Evolutionary conservation across 352 stramenopile species (phyloP).

Genomic region (Lagenidium giganteum): DNA sequence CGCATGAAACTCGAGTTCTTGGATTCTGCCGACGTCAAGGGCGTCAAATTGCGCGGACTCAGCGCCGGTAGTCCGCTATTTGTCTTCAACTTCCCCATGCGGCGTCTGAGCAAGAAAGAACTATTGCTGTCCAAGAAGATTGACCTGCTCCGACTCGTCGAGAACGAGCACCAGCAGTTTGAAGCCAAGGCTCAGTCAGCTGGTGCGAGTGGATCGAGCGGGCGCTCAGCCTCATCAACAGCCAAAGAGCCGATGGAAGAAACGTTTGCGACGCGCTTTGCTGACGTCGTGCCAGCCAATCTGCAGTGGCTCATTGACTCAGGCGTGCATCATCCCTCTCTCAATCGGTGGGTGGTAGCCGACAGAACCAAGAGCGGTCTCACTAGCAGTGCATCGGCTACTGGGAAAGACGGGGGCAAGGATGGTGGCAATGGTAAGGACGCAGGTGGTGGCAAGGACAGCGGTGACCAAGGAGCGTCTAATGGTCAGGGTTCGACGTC

Average conservation of each 20-base stretch:
- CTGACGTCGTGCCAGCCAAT: conserved; percentile 41
- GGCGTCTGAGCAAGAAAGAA: conserved; percentile 41
- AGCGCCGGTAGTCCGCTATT: conserved; percentile 20
- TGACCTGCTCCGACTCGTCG: conserved; percentile 54
- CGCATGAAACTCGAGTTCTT: conserved; percentile 91
- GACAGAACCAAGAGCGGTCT: background rate
- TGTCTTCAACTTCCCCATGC: conserved; percentile 84
- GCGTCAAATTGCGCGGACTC: conserved; percentile 54
- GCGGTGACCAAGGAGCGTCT: background rate
- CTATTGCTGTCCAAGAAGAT: conserved; percentile 42
- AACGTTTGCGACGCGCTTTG: conserved; percentile 28
- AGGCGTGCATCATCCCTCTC: conserved; percentile 36
- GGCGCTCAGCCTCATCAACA: background rate
- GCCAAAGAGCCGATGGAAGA: conserved; percentile 4
- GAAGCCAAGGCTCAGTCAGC: conserved; percentile 14
- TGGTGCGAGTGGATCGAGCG: no score
- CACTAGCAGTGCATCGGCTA: background rate
- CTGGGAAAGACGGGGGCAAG: background rate
- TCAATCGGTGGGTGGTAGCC: conserved; percentile 18
- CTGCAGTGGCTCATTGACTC: conserved; percentile 57
- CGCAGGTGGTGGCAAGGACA: background rate
- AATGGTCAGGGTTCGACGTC: conserved; percentile 4
- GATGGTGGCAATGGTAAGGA: conserved; percentile 28
- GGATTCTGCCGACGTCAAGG: conserved; percentile 74
- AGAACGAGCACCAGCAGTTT: conserved; percentile 58